These are phyloP conservation scores for Tympanopsis confertula DNA, from an alignment of 2,329 filamentous ascomycete genomes.

Conservation along the genomic window DNA sequence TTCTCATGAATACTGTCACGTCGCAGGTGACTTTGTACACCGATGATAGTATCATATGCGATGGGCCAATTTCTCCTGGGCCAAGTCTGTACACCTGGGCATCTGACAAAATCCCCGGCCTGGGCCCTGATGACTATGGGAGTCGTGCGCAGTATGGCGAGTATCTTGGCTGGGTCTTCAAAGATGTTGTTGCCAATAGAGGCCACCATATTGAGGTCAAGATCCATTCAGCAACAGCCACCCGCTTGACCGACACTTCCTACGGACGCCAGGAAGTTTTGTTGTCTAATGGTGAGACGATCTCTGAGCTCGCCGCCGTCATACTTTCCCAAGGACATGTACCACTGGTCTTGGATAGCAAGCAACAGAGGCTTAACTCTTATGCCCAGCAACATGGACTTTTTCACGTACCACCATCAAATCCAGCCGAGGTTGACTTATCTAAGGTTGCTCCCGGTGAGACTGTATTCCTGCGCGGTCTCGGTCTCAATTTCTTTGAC, in stretches of 20 bases:
- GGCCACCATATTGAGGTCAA: conserved; percentile 4
- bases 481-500: conserved; percentile 9
- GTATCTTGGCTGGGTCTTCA: conserved; percentile 7
- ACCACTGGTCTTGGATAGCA: conserved; percentile 1
- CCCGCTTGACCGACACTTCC: conserved; percentile 4
- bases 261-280: conserved; percentile 6
- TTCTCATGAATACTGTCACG: conserved; percentile 7
- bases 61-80: conserved; percentile 4
- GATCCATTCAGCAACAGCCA: conserved; percentile 4
- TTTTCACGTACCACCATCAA: conserved; percentile 5
- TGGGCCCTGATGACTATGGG: conserved; percentile 7
- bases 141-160: conserved; percentile 6
- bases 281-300: conserved; percentile 4
- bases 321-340: conserved; percentile 8
- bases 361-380: conserved; percentile 3
- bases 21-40: conserved; percentile 8
- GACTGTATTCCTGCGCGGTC: conserved; percentile 6
- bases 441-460: conserved; percentile 3
- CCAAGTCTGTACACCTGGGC: conserved; percentile 6
- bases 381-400: conserved; percentile 5
- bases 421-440: conserved; percentile 7
- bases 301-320: conserved; percentile 6
- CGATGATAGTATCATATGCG: conserved; percentile 5
- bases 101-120: not conserved
- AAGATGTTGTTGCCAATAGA: conserved; percentile 2